Conservation (phyloP, 2,329 filamentous ascomycete species). For the Neoarthrinium moseri region DNA sequence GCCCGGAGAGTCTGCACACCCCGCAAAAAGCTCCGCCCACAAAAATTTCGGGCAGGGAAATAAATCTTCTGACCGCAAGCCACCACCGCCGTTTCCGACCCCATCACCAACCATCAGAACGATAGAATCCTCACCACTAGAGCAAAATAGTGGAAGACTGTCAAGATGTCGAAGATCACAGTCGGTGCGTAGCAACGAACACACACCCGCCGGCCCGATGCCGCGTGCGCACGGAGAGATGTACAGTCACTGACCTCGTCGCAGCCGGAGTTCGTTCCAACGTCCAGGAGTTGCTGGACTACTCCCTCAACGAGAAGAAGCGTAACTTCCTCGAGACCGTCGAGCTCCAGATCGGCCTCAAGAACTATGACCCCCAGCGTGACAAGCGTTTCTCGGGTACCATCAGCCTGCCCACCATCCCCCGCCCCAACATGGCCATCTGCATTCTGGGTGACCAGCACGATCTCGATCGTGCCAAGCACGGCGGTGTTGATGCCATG, state of each 20-base stretch:
- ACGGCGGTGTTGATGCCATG: constrained; percentile 95
- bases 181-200: too few relatives aligned
- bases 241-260: too few relatives aligned
- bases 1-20: neutral
- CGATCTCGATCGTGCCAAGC: constrained; percentile 99
- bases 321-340: constrained; percentile 96
- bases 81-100: constrained; percentile 1
- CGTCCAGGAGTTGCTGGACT: constrained; percentile 90
- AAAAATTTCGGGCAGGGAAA: too few relatives aligned
- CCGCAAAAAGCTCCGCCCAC: constrained; percentile 6
- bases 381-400: constrained; percentile 99
- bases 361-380: constrained; percentile 93
- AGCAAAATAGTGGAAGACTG: constrained; percentile 85
- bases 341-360: constrained; percentile 84
- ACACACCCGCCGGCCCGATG: too few relatives aligned
- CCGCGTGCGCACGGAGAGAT: too few relatives aligned
- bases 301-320: constrained; percentile 96
- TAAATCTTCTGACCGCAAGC: neutral
- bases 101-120: constrained; percentile 25
- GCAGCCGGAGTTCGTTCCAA: constrained; percentile 45
- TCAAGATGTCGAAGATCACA: constrained; percentile 86
- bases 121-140: constrained; percentile 70
- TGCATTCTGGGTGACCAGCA: constrained; percentile 72
- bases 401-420: constrained; percentile 89
- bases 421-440: constrained; percentile 87